phyloP scores from a whole-genome alignment of 768 basidiomycete genomes.

The Tricholoma saponaceum region DNA sequence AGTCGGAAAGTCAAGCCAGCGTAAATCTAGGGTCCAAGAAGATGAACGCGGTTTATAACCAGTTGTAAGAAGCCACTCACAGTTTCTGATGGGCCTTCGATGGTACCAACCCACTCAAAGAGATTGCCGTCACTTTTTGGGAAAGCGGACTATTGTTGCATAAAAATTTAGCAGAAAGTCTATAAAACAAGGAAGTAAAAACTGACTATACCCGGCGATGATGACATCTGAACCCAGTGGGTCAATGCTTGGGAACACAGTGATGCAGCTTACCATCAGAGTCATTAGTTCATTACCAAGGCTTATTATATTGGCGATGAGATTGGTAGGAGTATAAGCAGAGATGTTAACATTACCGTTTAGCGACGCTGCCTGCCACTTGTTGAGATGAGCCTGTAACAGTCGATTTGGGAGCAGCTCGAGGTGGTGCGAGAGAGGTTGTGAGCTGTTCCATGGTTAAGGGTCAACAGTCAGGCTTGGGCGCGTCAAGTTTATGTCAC shows the following conservation, averaged over 20 bases:
- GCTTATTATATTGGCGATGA: slow-evolving; percentile 29
- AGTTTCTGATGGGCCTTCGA: slow-evolving; percentile 77
- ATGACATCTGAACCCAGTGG: slow-evolving; percentile 61
- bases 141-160: slow-evolving; percentile 69
- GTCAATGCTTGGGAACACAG: background rate
- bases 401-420: slow-evolving; percentile 54
- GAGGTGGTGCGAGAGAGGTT: slow-evolving; percentile 56
- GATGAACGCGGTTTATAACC: background rate
- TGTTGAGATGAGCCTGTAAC: slow-evolving; percentile 49
- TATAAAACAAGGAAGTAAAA: background rate
- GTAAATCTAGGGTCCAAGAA: slow-evolving; percentile 52
- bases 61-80: slow-evolving; percentile 35
- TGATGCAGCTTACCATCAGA: slow-evolving; percentile 56
- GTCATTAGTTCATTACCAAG: slow-evolving; percentile 85
- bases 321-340: slow-evolving; percentile 3
- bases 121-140: slow-evolving; percentile 84
- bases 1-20: slow-evolving; percentile 79
- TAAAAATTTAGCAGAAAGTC: background rate
- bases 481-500: background rate
- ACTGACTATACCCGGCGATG: slow-evolving; percentile 83
- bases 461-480: background rate
- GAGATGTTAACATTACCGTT: slow-evolving; percentile 49
- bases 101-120: slow-evolving; percentile 88
- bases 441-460: slow-evolving; percentile 67
- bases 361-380: slow-evolving; percentile 74